phyloP scores from a whole-genome alignment of 1,284 basidiomycete species.

The Anthracocystis panici-leucophaei region DNA sequence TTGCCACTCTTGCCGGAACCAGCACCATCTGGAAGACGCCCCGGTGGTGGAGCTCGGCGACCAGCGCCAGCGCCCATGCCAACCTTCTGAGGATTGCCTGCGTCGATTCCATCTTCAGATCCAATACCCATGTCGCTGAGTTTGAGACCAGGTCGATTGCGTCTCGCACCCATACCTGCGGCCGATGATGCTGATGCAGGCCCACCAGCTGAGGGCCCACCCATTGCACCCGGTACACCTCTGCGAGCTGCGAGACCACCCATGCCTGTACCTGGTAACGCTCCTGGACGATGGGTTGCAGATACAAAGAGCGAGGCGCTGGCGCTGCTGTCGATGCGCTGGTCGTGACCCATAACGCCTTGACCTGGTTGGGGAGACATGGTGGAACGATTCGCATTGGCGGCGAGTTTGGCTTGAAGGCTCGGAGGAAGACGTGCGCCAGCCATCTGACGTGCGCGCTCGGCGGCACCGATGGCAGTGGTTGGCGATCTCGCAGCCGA shows the following conservation, averaged over 20 bases:
- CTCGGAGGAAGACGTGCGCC: slow-evolving; percentile 76
- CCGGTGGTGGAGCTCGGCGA: slow-evolving; percentile 73
- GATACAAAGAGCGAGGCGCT: slow-evolving; percentile 52
- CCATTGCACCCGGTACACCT: slow-evolving; percentile 72
- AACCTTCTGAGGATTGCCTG: background rate
- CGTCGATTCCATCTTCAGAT: slow-evolving; percentile 19
- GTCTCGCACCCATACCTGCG: slow-evolving; percentile 35
- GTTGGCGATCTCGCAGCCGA: slow-evolving; percentile 20
- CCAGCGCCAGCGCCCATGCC: slow-evolving; percentile 75
- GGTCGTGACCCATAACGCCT: slow-evolving; percentile 51
- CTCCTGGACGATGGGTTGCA: slow-evolving; percentile 27
- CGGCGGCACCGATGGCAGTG: slow-evolving; percentile 52
- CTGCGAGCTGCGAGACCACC: slow-evolving; percentile 49
- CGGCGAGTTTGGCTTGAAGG: slow-evolving; percentile 92
- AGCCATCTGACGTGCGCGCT: slow-evolving; percentile 60
- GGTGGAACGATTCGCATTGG: slow-evolving; percentile 67
- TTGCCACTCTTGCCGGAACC: slow-evolving; percentile 27
- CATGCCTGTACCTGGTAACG: slow-evolving; percentile 41
- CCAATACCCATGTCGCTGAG: slow-evolving; percentile 59
- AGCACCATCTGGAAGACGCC: slow-evolving; percentile 67
- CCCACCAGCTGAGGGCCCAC: slow-evolving; percentile 72
- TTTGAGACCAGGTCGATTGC: slow-evolving; percentile 55
- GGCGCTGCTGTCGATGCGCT: slow-evolving; percentile 58
- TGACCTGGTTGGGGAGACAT: slow-evolving; percentile 18
- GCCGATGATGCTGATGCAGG: slow-evolving; percentile 24